Evolutionary conservation across 2,329 filamentous ascomycete species (phyloP).

Genomic region (Mariannaea sp.): DNA sequence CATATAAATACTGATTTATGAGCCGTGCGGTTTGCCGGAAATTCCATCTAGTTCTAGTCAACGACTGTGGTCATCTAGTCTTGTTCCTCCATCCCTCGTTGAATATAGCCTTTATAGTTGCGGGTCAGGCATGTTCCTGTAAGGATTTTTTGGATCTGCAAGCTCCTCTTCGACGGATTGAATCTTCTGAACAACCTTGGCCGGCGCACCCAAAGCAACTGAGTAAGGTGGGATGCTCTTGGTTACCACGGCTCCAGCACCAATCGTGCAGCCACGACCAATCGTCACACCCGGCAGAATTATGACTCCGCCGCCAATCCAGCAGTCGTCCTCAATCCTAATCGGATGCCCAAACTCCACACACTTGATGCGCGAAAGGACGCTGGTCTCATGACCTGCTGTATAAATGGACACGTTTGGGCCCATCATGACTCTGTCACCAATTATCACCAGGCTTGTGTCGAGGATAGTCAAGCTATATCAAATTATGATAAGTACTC

Average conservation of each 20-base stretch:
- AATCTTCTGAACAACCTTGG: conserved; percentile 53
- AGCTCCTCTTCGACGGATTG: conserved; percentile 42
- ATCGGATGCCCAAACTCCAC: conserved; percentile 54
- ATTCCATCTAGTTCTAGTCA: too few species aligned
- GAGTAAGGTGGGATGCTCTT: conserved; percentile 53
- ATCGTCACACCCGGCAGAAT: conserved; percentile 59
- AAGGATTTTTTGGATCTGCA: conserved; percentile 35
- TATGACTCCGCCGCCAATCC: conserved; percentile 55
- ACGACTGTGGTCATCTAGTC: too few species aligned
- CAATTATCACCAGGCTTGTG: conserved; percentile 72
- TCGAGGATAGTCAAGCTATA: conserved; percentile 67
- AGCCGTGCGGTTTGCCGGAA: too few species aligned
- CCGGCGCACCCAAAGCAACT: conserved; percentile 54
- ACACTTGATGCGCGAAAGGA: conserved; percentile 51
- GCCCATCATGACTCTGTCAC: conserved; percentile 71
- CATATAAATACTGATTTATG: too few species aligned
- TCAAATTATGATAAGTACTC: background rate
- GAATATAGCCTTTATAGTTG: conserved; percentile 8
- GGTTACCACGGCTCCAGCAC: conserved; percentile 55
- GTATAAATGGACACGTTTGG: conserved; percentile 74
- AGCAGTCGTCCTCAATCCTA: conserved; percentile 57
- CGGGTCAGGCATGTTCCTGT: conserved; percentile 36
- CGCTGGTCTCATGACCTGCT: conserved; percentile 72
- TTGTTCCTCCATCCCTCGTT: too few species aligned
- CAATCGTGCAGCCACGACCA: conserved; percentile 56